These are phyloP conservation scores for Crassisporium funariophilum DNA, from an alignment of 768 basidiomycete species.

Conservation along the genomic window DNA sequence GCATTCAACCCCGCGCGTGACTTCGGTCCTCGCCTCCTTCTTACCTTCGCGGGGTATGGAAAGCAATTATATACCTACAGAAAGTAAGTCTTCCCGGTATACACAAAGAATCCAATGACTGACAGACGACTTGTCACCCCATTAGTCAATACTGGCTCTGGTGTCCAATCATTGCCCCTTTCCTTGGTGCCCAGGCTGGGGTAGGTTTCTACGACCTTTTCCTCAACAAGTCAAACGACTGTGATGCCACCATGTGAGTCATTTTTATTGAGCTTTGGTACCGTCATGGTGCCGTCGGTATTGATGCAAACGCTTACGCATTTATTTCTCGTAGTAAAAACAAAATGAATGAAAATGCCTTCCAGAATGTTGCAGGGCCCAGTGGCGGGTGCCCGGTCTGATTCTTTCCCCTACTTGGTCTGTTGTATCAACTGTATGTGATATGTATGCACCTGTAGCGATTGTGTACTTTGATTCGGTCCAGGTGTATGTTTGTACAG, in stretches of 20 bases:
- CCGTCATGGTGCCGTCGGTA: too few species aligned
- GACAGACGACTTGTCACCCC: conserved; percentile 14
- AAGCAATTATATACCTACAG: conserved; percentile 42
- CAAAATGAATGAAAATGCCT: too few species aligned
- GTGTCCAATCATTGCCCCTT: conserved; percentile 63
- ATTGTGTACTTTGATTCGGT: too few species aligned
- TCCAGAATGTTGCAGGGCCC: too few species aligned
- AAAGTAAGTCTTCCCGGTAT: conserved; percentile 33
- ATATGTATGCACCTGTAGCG: too few species aligned
- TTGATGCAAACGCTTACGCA: too few species aligned
- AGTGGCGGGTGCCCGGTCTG: too few species aligned
- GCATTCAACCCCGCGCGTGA: conserved; percentile 73
- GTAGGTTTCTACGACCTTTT: conserved; percentile 62
- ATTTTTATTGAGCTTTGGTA: neutral
- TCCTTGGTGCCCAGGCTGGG: conserved; percentile 60
- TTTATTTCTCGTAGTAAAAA: too few species aligned
- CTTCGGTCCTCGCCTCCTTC: conserved; percentile 66
- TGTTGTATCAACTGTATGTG: too few species aligned
- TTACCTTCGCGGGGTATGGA: conserved; percentile 74
- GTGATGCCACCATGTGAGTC: conserved; percentile 24
- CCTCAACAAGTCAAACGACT: conserved; percentile 52
- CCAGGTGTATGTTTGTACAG: too few species aligned
- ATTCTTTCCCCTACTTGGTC: too few species aligned
- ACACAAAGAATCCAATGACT: neutral
- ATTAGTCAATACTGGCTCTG: conserved; percentile 74